A percentile compares a stretch with the other conserved stretches of the same genome.
phyloP scores from a whole-genome alignment of 83 land plant genomes.

The Diphasiastrum complanatum region DNA sequence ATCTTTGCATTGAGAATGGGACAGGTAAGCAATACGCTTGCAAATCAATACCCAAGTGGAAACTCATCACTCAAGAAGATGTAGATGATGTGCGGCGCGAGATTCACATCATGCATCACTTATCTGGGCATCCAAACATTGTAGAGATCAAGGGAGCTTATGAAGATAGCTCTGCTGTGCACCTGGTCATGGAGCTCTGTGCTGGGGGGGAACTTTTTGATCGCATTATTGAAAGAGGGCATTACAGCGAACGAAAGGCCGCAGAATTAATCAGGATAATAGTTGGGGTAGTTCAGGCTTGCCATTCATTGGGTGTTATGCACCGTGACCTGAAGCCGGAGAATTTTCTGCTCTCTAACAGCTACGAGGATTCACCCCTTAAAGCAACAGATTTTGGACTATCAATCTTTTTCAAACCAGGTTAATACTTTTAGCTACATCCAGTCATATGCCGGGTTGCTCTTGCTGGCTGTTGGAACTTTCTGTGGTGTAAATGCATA shows the following conservation, averaged over 20 bases:
- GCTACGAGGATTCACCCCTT: slow-evolving; percentile 25
- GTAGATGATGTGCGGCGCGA: slow-evolving; percentile 60
- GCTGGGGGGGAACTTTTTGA: slow-evolving; percentile 35
- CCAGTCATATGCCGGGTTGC: no score
- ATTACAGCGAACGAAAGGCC: slow-evolving; percentile 32
- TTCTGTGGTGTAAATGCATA: no score
- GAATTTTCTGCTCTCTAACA: slow-evolving; percentile 25
- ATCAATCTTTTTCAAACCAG: slow-evolving; percentile 31
- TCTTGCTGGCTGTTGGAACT: no score
- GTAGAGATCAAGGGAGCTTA: slow-evolving; percentile 58
- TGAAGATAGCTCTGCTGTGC: slow-evolving; percentile 53
- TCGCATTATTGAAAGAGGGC: slow-evolving; percentile 32
- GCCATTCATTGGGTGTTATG: slow-evolving; percentile 34
- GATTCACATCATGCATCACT: slow-evolving; percentile 74
- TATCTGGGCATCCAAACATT: slow-evolving; percentile 55
- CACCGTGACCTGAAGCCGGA: slow-evolving; percentile 36
- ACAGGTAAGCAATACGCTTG: slow-evolving; percentile 49
- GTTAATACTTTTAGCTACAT: not conserved
- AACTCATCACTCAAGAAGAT: slow-evolving; percentile 60
- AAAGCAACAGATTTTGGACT: slow-evolving; percentile 33
- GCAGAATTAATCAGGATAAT: slow-evolving; percentile 24
- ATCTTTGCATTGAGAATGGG: slow-evolving; percentile 51
- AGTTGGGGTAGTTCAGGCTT: slow-evolving; percentile 34
- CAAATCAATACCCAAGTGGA: slow-evolving; percentile 71
- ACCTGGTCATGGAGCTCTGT: slow-evolving; percentile 34